Base-by-base conservation (phyloP, 352 stramenopile genomes). In the Thraustochytrium sp. region DNA sequence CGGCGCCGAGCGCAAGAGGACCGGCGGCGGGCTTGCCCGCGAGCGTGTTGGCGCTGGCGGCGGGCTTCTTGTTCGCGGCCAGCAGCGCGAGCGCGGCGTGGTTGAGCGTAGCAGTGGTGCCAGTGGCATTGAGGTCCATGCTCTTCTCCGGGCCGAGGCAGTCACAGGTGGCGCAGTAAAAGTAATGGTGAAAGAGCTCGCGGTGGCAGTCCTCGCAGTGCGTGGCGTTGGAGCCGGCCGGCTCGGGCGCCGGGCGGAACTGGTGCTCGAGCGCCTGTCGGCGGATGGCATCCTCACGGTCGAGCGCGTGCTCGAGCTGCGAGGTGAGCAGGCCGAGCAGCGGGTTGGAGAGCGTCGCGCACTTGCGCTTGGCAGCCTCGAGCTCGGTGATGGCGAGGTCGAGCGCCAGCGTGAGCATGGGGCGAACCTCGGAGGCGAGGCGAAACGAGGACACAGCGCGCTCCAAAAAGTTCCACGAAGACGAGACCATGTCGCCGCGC, bases 91-190 rank as follows among this genome's bases (percentile, higher is more conserved):
- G 26, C 16, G 59, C 59, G 16, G 59, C 59, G 40, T 72, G 59
- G 40, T 72, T 72, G 26, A 72, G 59, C 40, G 59, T 72, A 21
- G 59, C 59, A n/a, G 59, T 72, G 9, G 59, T 72, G 40, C 59
- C 59, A 1, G 59, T 72, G 34, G 59, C 59, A 44, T 72, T 72
- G 59, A 72, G 59, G 36, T 72, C 59, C 59, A 72, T 72, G 34
- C 31, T 53, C 44, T 80, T 80, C 31, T 80, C 68, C 3, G 68
- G 68, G 8, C 68, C 68, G 13, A 55, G 40, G 18, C 31, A 80
- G 53, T 80, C 68, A 44, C 68, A 80, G 44, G 68, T 80, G 37
- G 44, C 46, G 68, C 68, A 80, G 53, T 80, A 80, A 64, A 80
- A 80, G 68, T 80, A 80, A 13, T 46, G 31, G 38, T 80, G 42